Base-by-base conservation (phyloP, 2,329 filamentous ascomycete species). In the Claviceps arundinis region DNA sequence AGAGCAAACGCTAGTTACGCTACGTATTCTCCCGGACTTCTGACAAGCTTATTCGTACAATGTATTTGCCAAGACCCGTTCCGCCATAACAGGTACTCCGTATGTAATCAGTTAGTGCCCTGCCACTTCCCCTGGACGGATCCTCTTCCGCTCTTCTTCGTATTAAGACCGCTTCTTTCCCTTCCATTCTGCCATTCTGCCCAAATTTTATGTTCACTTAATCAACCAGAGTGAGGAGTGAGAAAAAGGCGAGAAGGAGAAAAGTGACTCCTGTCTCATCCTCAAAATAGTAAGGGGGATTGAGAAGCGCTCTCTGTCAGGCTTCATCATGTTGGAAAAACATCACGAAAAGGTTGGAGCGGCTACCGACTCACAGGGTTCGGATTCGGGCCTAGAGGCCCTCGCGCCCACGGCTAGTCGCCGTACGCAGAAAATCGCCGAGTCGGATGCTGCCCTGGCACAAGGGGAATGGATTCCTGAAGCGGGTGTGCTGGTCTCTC, bases 401-500 rank as follows among this genome's bases (percentile, higher is more conserved):
- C 50, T 54, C 22, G 37, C 38, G 30, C 49, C 22, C 34, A 48
- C 49, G 19, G 17, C 49, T 7, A 51, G 49, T 51, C 52, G 47
- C 19, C 43, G 52, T 38, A 43, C 49, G 47, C 47, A 44, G 40
- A 47, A 51, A 47, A 17, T 54, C 17, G 42, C 50, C 19, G 52
- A 54, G 46, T 52, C 47, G n/a, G 50, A 52, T 22, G 50, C 52
- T 19, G 52, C 50, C 14, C 47, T 54, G 49, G 47, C 46, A 26
- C 52, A 54, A 40, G 50, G 46, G 37, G 50, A 52, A 50, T 49
- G 52, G 47, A 44, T 52, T 47, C 42, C 50, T 30, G 50, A 51
- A 47, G 42, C 52, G 11, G 50, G 37, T 34, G 34, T 11, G 37
- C 47, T 50, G 42, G 42, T 38, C n/a, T 54, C 52, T 43, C 50